A percentile compares a stretch with the other conserved stretches of the same genome.
Conservation (phyloP, 768 basidiomycete species). For the Holtermanniella nyarrowii region DNA sequence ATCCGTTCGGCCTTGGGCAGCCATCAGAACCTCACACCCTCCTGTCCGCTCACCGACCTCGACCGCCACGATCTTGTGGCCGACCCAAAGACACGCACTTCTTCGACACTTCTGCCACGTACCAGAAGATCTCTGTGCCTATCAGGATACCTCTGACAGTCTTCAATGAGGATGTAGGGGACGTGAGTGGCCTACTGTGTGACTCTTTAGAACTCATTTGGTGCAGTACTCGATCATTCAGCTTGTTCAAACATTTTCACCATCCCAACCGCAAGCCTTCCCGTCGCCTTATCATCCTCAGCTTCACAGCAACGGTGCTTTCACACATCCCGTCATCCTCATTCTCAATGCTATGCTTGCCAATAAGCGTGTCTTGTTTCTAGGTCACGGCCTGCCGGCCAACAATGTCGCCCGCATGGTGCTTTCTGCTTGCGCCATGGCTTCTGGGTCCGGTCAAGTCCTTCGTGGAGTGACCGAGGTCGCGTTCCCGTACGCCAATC, state of each 20-base stretch:
- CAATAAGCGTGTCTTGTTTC: conserved; percentile 88
- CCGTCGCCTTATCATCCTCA: conserved; percentile 68
- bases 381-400: conserved; percentile 81
- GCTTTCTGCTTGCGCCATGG: conserved; percentile 84
- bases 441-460: conserved; percentile 70
- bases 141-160: conserved; percentile 82
- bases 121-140: conserved; percentile 69
- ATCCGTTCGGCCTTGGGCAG: background rate
- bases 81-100: conserved; percentile 79
- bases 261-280: conserved; percentile 50
- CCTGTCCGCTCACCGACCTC: background rate
- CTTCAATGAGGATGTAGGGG: conserved; percentile 92
- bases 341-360: conserved; percentile 94
- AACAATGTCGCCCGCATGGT: conserved; percentile 85
- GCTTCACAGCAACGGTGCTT: conserved; percentile 78
- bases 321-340: conserved; percentile 87
- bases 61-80: too few relatives aligned
- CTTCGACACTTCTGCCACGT: conserved; percentile 73
- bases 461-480: conserved; percentile 79
- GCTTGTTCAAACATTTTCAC: conserved; percentile 72
- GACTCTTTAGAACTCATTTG: background rate
- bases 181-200: conserved; percentile 50
- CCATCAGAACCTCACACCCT: background rate
- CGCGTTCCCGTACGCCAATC: conserved; percentile 89
- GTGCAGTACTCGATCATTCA: conserved; percentile 81